Conservation (phyloP, 345 rosid genomes). For the Acer campestre region DNA sequence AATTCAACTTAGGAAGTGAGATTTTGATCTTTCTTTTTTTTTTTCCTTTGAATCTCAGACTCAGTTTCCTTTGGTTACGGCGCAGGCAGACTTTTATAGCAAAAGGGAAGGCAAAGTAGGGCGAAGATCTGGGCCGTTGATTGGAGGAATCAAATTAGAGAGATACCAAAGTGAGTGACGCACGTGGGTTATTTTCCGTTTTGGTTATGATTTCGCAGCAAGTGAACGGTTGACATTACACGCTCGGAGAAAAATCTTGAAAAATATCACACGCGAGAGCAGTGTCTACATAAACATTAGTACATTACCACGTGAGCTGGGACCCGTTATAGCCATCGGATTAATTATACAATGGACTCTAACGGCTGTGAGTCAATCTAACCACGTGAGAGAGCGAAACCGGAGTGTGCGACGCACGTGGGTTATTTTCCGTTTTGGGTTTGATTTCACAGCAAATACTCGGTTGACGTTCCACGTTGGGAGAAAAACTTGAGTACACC, state of each 20-base stretch:
- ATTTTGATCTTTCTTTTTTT: too few relatives aligned
- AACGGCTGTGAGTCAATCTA: conserved; percentile 21
- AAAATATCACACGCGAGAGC: neutral
- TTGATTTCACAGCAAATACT: neutral
- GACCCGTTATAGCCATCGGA: conserved; percentile 15
- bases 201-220: neutral
- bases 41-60: neutral
- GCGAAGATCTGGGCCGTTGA: conserved; percentile 36
- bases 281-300: neutral
- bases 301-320: conserved; percentile 28
- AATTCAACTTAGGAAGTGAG: neutral
- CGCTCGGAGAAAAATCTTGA: too few relatives aligned
- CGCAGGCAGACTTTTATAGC: conserved; percentile 22
- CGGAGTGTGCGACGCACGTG: conserved; percentile 8
- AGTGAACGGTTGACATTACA: conserved; percentile 16
- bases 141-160: neutral
- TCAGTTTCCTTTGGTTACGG: neutral
- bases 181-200: conserved; percentile 14
- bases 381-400: conserved; percentile 1
- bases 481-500: too few relatives aligned
- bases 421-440: neutral
- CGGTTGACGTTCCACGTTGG: conserved; percentile 9
- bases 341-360: neutral
- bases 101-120: neutral
- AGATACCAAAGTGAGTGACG: too few relatives aligned